Evolutionary conservation across 1,284 basidiomycete species (phyloP).

Genomic region (Ceratobasidium sp.): DNA sequence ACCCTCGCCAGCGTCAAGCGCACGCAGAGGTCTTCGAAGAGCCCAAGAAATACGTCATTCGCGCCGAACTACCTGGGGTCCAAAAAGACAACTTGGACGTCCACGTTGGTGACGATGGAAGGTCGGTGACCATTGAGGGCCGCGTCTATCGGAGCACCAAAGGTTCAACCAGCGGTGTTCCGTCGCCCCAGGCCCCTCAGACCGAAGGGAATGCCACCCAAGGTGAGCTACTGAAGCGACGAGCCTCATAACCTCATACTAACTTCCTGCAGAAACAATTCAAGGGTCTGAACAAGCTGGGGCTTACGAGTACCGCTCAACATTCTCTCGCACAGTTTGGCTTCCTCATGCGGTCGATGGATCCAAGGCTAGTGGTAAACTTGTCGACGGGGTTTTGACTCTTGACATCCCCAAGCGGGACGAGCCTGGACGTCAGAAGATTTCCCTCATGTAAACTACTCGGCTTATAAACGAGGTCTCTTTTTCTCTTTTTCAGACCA

Average conservation of each 20-base stretch:
- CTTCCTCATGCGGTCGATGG: conserved; percentile 38
- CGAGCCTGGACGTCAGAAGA: conserved; percentile 31
- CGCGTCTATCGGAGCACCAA: conserved; percentile 22
- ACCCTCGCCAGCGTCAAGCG: conserved; percentile 29
- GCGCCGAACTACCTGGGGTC: conserved; percentile 43
- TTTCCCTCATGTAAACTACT: conserved; percentile 19
- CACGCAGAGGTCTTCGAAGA: conserved; percentile 40
- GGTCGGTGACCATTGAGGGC: conserved; percentile 41
- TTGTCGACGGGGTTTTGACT: conserved; percentile 38
- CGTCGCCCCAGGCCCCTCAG: background rate
- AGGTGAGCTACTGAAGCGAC: background rate
- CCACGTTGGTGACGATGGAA: conserved; percentile 40
- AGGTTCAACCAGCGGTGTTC: background rate
- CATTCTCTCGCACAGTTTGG: conserved; percentile 37
- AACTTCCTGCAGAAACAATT: background rate
- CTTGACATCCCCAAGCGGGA: conserved; percentile 33
- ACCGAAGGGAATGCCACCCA: background rate
- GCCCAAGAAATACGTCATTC: conserved; percentile 39
- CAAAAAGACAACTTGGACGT: conserved; percentile 42
- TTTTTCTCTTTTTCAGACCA: background rate
- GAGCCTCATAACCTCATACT: background rate
- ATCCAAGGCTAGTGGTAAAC: conserved; percentile 15
- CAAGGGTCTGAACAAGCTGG: background rate
- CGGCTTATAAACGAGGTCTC: too few relatives aligned
- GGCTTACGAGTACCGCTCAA: conserved; percentile 17